Conservation (phyloP, 2,329 filamentous ascomycete genomes). For the Trichoderma arundinaceum region DNA sequence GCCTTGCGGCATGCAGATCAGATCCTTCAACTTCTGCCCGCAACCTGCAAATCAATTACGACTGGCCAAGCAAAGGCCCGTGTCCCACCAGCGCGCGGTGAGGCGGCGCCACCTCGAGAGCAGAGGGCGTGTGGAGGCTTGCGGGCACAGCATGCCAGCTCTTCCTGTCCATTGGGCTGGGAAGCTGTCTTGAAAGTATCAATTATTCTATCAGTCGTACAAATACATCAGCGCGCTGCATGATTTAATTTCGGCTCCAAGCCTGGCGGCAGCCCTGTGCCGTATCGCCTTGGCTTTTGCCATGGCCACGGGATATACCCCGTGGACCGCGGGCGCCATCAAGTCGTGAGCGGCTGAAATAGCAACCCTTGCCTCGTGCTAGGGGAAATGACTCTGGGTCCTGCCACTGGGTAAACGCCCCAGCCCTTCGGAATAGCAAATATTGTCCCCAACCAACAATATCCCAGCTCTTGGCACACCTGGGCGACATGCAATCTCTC, state of each 20-base stretch:
- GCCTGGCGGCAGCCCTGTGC: conserved; percentile 5
- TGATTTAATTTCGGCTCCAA: background rate
- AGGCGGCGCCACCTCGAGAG: conserved; percentile 24
- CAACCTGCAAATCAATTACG: background rate
- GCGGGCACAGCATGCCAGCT: conserved; percentile 19
- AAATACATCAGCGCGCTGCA: background rate
- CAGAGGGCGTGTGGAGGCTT: conserved; percentile 1
- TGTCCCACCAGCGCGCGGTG: conserved; percentile 28
- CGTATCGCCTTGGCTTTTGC: background rate
- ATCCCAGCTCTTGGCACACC: conserved; percentile 1
- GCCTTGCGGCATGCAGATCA: background rate
- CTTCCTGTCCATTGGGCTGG: conserved; percentile 9
- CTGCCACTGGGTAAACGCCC: background rate
- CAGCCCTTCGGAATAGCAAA: background rate
- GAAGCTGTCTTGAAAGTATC: conserved; percentile 1
- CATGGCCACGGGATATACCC: background rate
- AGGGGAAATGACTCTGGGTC: conserved; percentile 5
- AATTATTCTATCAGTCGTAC: background rate
- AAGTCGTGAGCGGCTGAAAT: conserved; percentile 11
- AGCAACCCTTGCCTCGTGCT: conserved; percentile 9
- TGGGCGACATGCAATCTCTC: background rate
- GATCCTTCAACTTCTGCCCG: background rate
- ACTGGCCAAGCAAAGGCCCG: background rate
- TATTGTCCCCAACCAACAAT: background rate
- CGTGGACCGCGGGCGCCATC: background rate